Conservation (phyloP, 176 grass and related monocot genomes). For the Bonia amplexicaulis region DNA sequence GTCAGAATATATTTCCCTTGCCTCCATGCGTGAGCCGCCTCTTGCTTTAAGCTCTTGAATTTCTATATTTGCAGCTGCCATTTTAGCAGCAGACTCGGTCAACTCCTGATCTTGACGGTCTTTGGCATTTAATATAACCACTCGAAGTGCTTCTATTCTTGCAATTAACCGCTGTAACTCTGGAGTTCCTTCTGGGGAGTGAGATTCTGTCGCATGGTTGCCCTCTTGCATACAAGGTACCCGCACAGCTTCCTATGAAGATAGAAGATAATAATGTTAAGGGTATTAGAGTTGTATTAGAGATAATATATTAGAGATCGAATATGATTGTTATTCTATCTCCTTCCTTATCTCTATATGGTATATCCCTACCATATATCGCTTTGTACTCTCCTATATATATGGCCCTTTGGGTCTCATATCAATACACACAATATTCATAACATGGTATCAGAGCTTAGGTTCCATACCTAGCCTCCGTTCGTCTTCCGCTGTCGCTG, state of each 20-base stretch:
- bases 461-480: too few species aligned
- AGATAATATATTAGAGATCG: too few species aligned
- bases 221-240: conserved; percentile 1
- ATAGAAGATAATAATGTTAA: not conserved
- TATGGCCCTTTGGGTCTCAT: too few species aligned
- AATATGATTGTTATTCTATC: too few species aligned
- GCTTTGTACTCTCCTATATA: too few species aligned
- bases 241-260: conserved; percentile 31
- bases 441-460: too few species aligned
- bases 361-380: too few species aligned
- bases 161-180: conserved; percentile 49
- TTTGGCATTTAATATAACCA: conserved; percentile 29
- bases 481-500: too few species aligned
- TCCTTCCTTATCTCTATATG: too few species aligned
- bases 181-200: conserved; percentile 10
- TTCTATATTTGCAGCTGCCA: conserved; percentile 30
- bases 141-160: conserved; percentile 66
- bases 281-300: too few species aligned
- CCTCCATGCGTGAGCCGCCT: conserved; percentile 1
- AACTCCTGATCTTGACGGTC: conserved; percentile 47
- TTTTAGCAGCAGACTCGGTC: conserved; percentile 23
- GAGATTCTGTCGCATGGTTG: not conserved
- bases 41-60: conserved; percentile 43
- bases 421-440: too few species aligned
- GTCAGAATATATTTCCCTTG: conserved; percentile 36